Evolutionary conservation across 164 flowering plant genomes (phyloP).

Genomic region (Magnolia kwangsiensis): DNA sequence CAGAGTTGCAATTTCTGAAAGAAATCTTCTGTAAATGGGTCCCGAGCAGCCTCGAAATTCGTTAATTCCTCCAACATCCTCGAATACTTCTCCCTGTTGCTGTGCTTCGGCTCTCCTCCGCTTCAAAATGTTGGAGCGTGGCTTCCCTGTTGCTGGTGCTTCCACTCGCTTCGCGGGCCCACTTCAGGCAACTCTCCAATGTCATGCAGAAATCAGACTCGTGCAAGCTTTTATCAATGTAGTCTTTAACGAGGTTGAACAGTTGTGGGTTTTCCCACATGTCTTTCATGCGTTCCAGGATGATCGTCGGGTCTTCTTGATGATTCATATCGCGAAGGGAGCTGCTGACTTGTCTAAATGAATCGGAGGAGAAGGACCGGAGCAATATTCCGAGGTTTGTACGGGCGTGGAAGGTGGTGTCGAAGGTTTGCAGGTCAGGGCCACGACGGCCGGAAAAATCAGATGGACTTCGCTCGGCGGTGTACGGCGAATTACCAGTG

Average conservation of each 20-base stretch:
- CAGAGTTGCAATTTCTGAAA: slow-evolving; percentile 39
- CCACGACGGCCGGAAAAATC: too few relatives aligned
- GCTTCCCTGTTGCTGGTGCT: too few relatives aligned
- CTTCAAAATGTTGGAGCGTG: too few relatives aligned
- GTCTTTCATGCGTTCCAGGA: slow-evolving; percentile 54
- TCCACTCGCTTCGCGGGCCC: too few relatives aligned
- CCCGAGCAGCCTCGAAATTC: slow-evolving; percentile 54
- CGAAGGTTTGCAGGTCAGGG: too few relatives aligned
- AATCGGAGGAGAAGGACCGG: slow-evolving; percentile 54
- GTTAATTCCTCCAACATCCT: slow-evolving; percentile 50
- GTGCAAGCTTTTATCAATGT: slow-evolving; percentile 61
- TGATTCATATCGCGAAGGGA: slow-evolving; percentile 58
- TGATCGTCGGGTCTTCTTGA: slow-evolving; percentile 59
- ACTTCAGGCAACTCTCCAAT: slow-evolving; percentile 57
- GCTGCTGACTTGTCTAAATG: slow-evolving; percentile 56
- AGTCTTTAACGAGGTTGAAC: slow-evolving; percentile 63
- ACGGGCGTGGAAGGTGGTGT: too few relatives aligned
- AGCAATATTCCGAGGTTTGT: too few relatives aligned
- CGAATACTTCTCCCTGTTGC: slow-evolving; percentile 16
- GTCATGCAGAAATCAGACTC: slow-evolving; percentile 69
- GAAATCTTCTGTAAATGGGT: slow-evolving; percentile 76
- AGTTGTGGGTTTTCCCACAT: slow-evolving; percentile 63
- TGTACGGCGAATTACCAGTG: too few relatives aligned
- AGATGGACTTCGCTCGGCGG: too few relatives aligned
- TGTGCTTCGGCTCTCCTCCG: slow-evolving; percentile 18